Conservation (phyloP, 2,329 filamentous ascomycete species). For the Grosmannia penicillata region DNA sequence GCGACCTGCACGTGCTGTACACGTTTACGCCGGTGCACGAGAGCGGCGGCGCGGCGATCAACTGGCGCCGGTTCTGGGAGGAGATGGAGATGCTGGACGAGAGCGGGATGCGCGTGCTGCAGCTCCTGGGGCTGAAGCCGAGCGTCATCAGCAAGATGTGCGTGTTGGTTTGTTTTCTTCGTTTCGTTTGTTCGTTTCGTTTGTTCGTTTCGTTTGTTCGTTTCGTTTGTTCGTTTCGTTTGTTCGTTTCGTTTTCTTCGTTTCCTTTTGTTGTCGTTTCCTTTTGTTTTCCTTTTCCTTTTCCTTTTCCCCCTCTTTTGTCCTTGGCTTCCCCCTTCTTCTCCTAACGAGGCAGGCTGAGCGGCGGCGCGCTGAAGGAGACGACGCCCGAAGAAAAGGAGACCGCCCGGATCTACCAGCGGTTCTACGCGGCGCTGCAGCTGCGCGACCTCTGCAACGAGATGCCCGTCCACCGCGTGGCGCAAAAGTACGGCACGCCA, state of each 20-base stretch:
- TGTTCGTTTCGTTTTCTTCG: no score
- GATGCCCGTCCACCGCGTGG: constrained; percentile 53
- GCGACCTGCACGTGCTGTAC: constrained; percentile 68
- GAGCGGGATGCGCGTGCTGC: constrained; percentile 53
- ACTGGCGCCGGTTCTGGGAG: constrained; percentile 59
- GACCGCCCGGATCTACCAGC: constrained; percentile 47
- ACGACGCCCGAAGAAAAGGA: constrained; percentile 45
- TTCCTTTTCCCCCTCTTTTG: no score
- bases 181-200: no score
- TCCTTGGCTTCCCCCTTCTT: background rate
- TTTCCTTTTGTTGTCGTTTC: no score
- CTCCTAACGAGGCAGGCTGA: constrained; percentile 34
- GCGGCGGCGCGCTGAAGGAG: constrained; percentile 50
- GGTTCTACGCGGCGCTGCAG: constrained; percentile 63
- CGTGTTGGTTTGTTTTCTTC: constrained; percentile 14
- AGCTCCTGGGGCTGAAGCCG: constrained; percentile 54
- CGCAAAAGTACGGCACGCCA: constrained; percentile 54
- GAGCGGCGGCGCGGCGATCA: constrained; percentile 30
- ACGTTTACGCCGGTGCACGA: constrained; percentile 60
- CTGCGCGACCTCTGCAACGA: constrained; percentile 70
- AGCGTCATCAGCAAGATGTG: constrained; percentile 52
- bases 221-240: no score
- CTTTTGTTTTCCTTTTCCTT: background rate
- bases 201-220: background rate
- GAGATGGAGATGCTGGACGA: constrained; percentile 58